Base-by-base conservation (phyloP, 2,329 filamentous ascomycete species). In the Aspergillus brunneoviolaceus region DNA sequence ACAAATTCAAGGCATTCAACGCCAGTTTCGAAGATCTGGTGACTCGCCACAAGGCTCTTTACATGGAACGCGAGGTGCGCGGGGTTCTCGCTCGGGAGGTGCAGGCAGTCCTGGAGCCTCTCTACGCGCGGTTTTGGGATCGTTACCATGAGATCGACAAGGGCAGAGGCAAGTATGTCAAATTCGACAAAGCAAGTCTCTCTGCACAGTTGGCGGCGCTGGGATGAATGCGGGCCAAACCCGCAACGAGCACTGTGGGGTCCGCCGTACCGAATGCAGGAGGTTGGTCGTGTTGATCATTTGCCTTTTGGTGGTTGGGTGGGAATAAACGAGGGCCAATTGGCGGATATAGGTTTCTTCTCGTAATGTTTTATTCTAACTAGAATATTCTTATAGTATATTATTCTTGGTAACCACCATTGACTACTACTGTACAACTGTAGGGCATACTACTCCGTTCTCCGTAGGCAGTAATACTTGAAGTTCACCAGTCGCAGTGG, bases 81-180 rank as follows among this genome's bases (percentile, higher is more conserved):
- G 84, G 86, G 63, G 86, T 89, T 77, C 85, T 98, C 69, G 88
- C 87, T 16, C 87, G 89, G 68, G 93, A 97, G 71, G 89, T 98
- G 64, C 91, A 95, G 74, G 88, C 89, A 69, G 91, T 96, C 79
- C 88, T 99, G 58, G 94, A 98, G 78, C 93, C 94, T 57, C 83
- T 99, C 14, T 99, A 99, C 79, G 90, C 89, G 63, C 85, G 95
- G 50, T 99, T 99, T 78, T 98, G 92, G 87, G 95, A 98, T 77
- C 86, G 94, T 29, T 99, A 99, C 74, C 93, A 97, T 74, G 95
- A 98, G 77, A 88, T 98, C 65, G 94, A 98, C 78, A 97, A 96
- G 81, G 95, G 95, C 61, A 96, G 93, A 79, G 94, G 94, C 67
- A 99, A 99, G 77, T 96, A 98, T 77, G 92, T 96, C 74, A 97